Conservation (phyloP, 2,329 filamentous ascomycete species). For the Trichophyton verrucosum region DNA sequence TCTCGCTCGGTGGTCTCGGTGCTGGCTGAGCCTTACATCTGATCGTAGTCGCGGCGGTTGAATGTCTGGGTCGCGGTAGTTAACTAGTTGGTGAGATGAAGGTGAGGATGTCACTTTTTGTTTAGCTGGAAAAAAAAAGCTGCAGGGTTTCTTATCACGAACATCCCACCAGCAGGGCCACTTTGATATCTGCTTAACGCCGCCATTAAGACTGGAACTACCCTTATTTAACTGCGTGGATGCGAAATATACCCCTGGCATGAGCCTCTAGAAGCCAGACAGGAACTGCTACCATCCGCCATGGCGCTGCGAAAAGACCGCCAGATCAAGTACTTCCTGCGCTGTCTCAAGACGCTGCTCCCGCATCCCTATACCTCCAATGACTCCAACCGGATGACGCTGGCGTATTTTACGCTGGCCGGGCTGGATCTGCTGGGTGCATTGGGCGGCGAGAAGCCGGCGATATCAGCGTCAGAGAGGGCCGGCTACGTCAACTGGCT, state of each 20-base stretch:
- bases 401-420: slow-evolving; percentile 80
- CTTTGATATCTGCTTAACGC: not conserved
- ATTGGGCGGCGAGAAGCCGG: slow-evolving; percentile 34
- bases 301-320: slow-evolving; percentile 34
- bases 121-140: not conserved
- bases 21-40: not conserved
- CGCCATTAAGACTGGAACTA: not conserved
- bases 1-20: not conserved
- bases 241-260: not conserved
- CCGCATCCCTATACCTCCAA: slow-evolving; percentile 74
- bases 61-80: too few species aligned
- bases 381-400: slow-evolving; percentile 79
- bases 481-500: slow-evolving; percentile 49
- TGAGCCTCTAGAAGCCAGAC: not conserved
- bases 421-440: slow-evolving; percentile 68
- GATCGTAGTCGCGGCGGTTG: not conserved
- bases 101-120: not conserved
- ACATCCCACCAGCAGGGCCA: not conserved
- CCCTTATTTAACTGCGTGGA: too few species aligned
- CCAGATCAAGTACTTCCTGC: slow-evolving; percentile 86
- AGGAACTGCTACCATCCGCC: not conserved
- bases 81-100: not conserved
- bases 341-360: slow-evolving; percentile 70
- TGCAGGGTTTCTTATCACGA: not conserved
- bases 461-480: slow-evolving; percentile 43